Percentiles rank a stretch among this genome's conserved stretches.
These are phyloP conservation scores for Forsythia viridissima DNA, from an alignment of 257 asterid species.

Conservation along the genomic window DNA sequence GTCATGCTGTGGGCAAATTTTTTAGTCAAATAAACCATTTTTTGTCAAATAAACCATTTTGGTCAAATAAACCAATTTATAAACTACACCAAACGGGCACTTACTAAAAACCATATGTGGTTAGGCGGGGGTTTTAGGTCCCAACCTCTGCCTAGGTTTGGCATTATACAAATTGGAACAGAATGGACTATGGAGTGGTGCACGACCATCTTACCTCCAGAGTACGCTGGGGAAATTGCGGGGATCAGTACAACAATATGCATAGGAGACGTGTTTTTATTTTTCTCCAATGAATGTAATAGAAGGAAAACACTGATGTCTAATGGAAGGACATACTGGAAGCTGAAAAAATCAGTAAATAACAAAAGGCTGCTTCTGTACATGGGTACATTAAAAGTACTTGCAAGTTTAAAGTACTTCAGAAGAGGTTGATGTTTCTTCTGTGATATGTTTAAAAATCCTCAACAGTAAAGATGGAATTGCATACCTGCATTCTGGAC, in stretches of 20 bases:
- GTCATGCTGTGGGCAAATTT: no score
- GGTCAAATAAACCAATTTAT: no score
- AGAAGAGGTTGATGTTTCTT: neutral
- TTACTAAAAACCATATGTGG: neutral
- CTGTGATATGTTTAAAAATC: neutral
- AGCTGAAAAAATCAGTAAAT: neutral
- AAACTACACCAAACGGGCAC: no score
- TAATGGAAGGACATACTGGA: neutral
- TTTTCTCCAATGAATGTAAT: neutral
- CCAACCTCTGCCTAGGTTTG: neutral
- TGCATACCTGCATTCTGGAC: neutral
- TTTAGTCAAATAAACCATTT: no score
- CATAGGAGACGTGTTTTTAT: neutral
- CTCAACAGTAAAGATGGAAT: neutral
- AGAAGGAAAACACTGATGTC: neutral
- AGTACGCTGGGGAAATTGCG: neutral
- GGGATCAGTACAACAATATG: neutral
- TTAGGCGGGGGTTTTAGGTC: neutral
- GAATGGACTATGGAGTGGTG: neutral
- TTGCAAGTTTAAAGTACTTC: neutral
- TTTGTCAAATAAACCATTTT: no score
- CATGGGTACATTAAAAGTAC: neutral
- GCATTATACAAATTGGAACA: neutral
- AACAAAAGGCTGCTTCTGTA: neutral
- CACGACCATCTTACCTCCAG: neutral